These are phyloP conservation scores for Grigorovia yakushimaensis DNA, from an alignment of 805 yeast species.

Conservation along the genomic window DNA sequence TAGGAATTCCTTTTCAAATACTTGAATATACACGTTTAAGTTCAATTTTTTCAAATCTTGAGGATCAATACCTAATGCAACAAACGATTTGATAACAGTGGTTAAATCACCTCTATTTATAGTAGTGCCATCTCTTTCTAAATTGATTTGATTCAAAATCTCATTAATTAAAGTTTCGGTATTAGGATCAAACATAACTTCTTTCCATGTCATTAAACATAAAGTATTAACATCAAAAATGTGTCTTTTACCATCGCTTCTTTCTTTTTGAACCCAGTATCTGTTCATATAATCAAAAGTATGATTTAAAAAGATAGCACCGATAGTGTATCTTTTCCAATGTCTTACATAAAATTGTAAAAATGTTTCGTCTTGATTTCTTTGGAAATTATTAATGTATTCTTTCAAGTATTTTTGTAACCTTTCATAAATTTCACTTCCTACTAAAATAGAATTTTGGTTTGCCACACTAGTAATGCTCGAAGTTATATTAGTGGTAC, in stretches of 20 bases:
- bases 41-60: slow-evolving; percentile 82
- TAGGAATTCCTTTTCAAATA: slow-evolving; percentile 71
- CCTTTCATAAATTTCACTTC: slow-evolving; percentile 77
- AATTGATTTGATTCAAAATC: slow-evolving; percentile 63
- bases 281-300: slow-evolving; percentile 93
- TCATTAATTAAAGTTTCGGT: slow-evolving; percentile 53
- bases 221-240: slow-evolving; percentile 87
- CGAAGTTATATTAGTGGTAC: not conserved
- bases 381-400: slow-evolving; percentile 45
- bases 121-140: slow-evolving; percentile 69
- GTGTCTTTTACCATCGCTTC: slow-evolving; percentile 85
- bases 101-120: slow-evolving; percentile 59
- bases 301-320: slow-evolving; percentile 85
- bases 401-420: slow-evolving; percentile 54
- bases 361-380: slow-evolving; percentile 53
- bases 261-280: slow-evolving; percentile 94
- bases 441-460: slow-evolving; percentile 49
- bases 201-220: slow-evolving; percentile 81
- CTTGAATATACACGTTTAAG: slow-evolving; percentile 67
- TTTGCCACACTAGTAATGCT: slow-evolving; percentile 5
- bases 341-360: slow-evolving; percentile 74
- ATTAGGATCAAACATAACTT: slow-evolving; percentile 64
- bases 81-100: slow-evolving; percentile 76
- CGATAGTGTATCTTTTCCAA: slow-evolving; percentile 85
- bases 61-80: slow-evolving; percentile 79